Percentiles rank a stretch among this genome's conserved stretches.
These are phyloP conservation scores for Iris macrosiphon DNA, from an alignment of 106 monocot genomes.

Conservation along the genomic window DNA sequence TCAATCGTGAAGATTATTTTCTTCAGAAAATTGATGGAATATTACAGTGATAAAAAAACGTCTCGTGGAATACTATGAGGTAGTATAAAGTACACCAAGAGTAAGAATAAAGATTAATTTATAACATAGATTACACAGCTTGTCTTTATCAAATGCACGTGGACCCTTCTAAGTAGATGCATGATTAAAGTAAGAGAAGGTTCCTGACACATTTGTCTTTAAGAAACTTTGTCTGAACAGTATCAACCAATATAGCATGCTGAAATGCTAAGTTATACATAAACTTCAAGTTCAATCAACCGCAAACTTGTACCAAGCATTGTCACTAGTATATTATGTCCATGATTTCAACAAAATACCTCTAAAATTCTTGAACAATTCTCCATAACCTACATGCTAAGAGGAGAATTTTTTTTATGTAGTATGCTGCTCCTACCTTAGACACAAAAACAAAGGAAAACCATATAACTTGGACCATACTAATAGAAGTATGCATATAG, in stretches of 20 bases:
- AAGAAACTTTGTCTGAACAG: not conserved
- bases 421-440: not conserved
- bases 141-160: no score
- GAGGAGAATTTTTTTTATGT: no score
- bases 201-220: not conserved
- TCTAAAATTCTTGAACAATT: not conserved
- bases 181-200: not conserved
- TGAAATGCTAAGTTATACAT: not conserved
- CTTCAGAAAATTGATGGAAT: no score
- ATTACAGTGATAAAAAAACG: no score
- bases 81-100: no score
- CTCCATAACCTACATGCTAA: no score
- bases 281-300: not conserved
- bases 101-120: no score
- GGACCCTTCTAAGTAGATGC: not conserved
- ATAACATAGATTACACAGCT: no score
- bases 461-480: not conserved
- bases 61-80: no score
- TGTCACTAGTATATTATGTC: no score
- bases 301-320: not conserved
- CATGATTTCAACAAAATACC: not conserved
- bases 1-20: no score
- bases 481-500: not conserved
- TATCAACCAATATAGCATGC: not conserved
- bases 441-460: not conserved